These are phyloP conservation scores for Solanum pennellii DNA, from an alignment of 257 asterid species.

Conservation along the genomic window DNA sequence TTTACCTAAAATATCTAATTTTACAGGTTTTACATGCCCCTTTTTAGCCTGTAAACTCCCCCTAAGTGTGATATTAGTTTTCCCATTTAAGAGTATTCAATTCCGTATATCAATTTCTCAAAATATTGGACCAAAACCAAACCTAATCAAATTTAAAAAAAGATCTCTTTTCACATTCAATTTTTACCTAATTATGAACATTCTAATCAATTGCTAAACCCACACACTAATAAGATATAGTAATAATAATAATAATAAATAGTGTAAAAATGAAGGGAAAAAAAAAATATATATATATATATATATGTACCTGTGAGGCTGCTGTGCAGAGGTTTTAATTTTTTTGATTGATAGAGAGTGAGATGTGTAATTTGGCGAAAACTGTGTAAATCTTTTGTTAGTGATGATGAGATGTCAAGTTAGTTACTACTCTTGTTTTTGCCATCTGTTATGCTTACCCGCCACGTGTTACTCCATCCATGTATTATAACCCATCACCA, in stretches of 20 bases:
- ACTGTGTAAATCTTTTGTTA: neutral
- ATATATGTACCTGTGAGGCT: neutral
- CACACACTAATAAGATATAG: neutral
- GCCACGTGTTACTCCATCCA: neutral
- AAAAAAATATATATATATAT: no score
- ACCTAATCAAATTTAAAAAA: neutral
- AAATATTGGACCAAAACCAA: neutral
- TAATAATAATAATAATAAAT: neutral
- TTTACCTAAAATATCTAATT: no score
- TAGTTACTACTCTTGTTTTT: neutral
- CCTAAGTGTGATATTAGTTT: neutral
- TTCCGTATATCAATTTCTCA: neutral
- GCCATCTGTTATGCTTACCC: neutral
- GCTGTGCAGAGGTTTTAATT: neutral
- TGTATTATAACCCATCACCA: neutral
- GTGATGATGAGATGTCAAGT: neutral
- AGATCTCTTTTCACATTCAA: neutral
- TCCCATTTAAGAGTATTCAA: neutral
- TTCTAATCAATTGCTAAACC: neutral
- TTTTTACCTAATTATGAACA: neutral
- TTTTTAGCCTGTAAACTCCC: neutral
- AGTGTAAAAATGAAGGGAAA: neutral
- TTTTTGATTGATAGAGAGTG: neutral
- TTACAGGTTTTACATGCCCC: neutral
- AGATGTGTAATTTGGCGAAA: neutral